Evolutionary conservation across 257 asterid species (phyloP).

Genomic region (Solanum pinnatisectum): DNA sequence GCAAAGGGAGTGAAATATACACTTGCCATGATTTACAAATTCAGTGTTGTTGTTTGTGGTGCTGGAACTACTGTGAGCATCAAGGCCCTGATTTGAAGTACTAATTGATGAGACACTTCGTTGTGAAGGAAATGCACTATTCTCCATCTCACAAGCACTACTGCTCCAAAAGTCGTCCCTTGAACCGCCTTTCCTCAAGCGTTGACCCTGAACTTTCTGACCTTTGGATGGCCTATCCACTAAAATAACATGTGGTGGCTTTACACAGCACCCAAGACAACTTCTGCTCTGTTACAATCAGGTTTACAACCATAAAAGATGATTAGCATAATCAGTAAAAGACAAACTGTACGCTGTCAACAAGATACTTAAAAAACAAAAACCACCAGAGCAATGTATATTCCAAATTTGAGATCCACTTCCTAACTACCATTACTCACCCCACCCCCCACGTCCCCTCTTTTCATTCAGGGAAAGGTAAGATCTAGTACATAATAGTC

Average conservation of each 20-base stretch:
- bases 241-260: slow-evolving; percentile 61
- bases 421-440: background rate
- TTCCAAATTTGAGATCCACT: background rate
- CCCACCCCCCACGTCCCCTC: background rate
- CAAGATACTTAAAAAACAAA: background rate
- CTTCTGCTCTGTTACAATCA: slow-evolving; percentile 96
- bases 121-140: slow-evolving; percentile 71
- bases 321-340: slow-evolving; percentile 37
- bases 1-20: background rate
- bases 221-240: slow-evolving; percentile 77
- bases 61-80: slow-evolving; percentile 44
- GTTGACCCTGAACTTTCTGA: slow-evolving; percentile 54
- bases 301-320: slow-evolving; percentile 52
- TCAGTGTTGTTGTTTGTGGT: slow-evolving; percentile 57
- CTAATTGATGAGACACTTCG: slow-evolving; percentile 81
- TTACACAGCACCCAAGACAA: slow-evolving; percentile 86
- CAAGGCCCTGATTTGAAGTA: slow-evolving; percentile 59
- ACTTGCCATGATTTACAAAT: slow-evolving; percentile 79
- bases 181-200: slow-evolving; percentile 41
- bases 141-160: slow-evolving; percentile 79
- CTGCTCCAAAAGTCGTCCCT: slow-evolving; percentile 80
- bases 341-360: background rate
- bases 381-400: background rate
- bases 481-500: background rate
- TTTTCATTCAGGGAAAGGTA: background rate